Percentiles rank a stretch among this genome's conserved stretches.
Evolutionary conservation across 148 eudicot species (phyloP).

Genomic region (Vaccinium vitisidaea): DNA sequence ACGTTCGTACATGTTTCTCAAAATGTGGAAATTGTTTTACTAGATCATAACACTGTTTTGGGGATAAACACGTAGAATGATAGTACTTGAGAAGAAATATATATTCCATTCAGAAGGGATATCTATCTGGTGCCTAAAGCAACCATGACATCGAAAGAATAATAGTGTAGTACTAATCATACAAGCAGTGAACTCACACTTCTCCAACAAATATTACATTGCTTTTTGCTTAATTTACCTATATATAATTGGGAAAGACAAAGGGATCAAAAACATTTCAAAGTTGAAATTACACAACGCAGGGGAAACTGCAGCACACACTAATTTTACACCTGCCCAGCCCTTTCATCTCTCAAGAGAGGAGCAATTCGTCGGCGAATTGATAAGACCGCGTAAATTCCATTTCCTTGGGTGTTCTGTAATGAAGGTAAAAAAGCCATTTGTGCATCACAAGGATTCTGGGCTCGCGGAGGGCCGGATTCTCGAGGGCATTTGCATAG

Average conservation of each 20-base stretch:
- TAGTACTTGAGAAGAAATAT: not conserved
- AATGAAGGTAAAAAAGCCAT: not conserved
- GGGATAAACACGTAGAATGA: not conserved
- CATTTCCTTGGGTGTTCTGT: not conserved
- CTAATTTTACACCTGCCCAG: not conserved
- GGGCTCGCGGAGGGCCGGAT: constrained; percentile 91
- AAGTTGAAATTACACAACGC: no score
- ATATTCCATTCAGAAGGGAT: not conserved
- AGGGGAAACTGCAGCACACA: no score
- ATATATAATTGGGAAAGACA: not conserved
- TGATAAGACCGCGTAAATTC: not conserved
- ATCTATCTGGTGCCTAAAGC: not conserved
- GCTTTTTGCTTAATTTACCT: not conserved
- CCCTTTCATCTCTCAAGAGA: not conserved
- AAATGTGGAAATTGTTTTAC: no score
- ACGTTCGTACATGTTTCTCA: no score
- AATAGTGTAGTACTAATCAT: not conserved
- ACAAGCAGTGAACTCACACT: not conserved
- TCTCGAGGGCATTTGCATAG: constrained; percentile 76
- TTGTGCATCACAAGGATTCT: constrained; percentile 42
- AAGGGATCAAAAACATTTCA: not conserved
- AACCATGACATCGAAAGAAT: not conserved
- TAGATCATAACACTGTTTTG: no score
- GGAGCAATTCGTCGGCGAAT: not conserved
- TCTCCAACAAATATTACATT: not conserved